Conservation (phyloP, 2,329 filamentous ascomycete genomes). For the Trichoderma atrobrunneum region DNA sequence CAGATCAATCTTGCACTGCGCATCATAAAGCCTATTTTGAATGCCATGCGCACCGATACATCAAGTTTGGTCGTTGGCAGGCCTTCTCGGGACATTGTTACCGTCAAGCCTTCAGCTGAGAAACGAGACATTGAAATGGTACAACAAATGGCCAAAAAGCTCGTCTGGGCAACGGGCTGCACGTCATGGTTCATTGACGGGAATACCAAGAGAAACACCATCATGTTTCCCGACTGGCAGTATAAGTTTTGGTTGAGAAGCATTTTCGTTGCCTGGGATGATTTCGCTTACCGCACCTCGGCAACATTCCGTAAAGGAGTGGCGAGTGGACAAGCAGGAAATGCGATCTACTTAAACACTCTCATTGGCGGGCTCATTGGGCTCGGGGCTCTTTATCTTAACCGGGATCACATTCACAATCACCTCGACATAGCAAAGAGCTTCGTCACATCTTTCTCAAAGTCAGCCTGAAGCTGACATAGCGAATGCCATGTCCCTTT, state of each 20-base stretch:
- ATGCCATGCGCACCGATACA: constrained; percentile 23
- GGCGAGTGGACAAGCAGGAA: neutral
- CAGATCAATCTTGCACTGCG: constrained; percentile 46
- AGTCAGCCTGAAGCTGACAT: neutral
- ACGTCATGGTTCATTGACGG: constrained; percentile 51
- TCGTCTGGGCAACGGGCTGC: constrained; percentile 51
- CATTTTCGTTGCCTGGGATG: constrained; percentile 40
- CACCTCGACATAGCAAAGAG: neutral
- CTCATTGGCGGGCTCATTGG: neutral
- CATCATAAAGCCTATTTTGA: constrained; percentile 38
- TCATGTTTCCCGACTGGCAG: constrained; percentile 53
- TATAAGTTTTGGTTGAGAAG: constrained; percentile 48
- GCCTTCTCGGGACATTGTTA: constrained; percentile 28
- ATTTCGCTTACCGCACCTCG: constrained; percentile 30
- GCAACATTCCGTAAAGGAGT: neutral
- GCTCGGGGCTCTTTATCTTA: neutral
- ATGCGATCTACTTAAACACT: neutral
- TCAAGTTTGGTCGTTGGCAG: constrained; percentile 5
- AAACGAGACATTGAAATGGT: constrained; percentile 32
- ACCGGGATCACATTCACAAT: neutral
- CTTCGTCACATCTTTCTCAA: neutral
- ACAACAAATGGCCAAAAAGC: constrained; percentile 39
- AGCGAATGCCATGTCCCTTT: too few relatives aligned
- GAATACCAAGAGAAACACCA: constrained; percentile 46
- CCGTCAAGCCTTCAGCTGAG: constrained; percentile 32